Conservation (phyloP, 306 rosid genomes). For the Quercus berberidifolia region DNA sequence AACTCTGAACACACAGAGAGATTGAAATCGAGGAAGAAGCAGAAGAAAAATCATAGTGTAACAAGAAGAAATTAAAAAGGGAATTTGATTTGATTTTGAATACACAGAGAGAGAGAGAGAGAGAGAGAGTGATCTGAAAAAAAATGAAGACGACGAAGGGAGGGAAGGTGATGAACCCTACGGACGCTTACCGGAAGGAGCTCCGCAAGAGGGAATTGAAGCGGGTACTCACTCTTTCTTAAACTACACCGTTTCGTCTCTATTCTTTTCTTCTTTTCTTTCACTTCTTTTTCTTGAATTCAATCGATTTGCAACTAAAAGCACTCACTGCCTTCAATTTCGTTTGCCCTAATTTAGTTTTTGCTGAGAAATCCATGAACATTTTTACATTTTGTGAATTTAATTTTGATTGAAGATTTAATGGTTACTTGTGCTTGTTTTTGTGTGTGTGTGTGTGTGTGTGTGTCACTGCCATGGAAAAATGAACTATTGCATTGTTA, state of each 20-base stretch:
- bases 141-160: slow-evolving; percentile 94
- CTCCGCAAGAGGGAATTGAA: slow-evolving; percentile 93
- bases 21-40: neutral
- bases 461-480: too few species aligned
- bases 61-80: neutral
- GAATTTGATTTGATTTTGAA: neutral
- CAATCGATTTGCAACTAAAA: neutral
- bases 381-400: neutral
- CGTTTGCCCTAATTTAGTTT: neutral
- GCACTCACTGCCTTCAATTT: too few species aligned
- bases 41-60: neutral
- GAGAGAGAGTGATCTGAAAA: slow-evolving; percentile 3
- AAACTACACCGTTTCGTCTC: neutral
- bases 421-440: too few species aligned
- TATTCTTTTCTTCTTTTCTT: too few species aligned
- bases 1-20: neutral
- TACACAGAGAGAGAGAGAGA: neutral
- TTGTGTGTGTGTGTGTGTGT: too few species aligned
- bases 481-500: too few species aligned
- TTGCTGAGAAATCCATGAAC: neutral
- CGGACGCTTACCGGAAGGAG: slow-evolving; percentile 95
- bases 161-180: slow-evolving; percentile 96
- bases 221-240: slow-evolving; percentile 44
- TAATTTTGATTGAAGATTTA: too few species aligned
- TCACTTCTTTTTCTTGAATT: neutral